phyloP scores from a whole-genome alignment of 345 rosid species.

The Psidium guajava region DNA sequence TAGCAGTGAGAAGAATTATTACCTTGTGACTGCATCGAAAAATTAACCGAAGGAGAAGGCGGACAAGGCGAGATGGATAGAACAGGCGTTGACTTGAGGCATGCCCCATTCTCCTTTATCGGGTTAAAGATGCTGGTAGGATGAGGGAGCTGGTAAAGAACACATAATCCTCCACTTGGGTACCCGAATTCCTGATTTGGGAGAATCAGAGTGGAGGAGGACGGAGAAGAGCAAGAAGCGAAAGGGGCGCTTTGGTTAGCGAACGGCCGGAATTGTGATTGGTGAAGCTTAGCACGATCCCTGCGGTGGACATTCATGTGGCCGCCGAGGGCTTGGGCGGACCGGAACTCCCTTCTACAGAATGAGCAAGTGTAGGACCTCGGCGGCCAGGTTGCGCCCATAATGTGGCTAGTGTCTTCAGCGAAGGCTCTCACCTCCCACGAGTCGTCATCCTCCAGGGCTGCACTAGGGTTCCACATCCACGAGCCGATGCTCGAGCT shows the following conservation, averaged over 20 bases:
- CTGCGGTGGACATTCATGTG: constrained; percentile 99
- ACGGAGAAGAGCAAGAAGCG: constrained; percentile 6
- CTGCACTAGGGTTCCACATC: constrained; percentile 66
- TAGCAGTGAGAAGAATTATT: constrained; percentile 3
- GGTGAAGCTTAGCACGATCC: constrained; percentile 70
- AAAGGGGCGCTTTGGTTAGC: not conserved
- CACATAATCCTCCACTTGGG: constrained; percentile 40
- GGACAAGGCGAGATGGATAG: constrained; percentile 24
- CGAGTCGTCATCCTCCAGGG: constrained; percentile 50
- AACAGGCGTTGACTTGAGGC: constrained; percentile 31
- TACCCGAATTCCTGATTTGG: constrained; percentile 32
- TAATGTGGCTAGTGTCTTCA: constrained; percentile 58
- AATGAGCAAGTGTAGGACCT: constrained; percentile 87
- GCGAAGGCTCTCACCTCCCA: constrained; percentile 94
- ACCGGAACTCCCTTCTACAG: constrained; percentile 82
- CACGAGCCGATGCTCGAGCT: constrained; percentile 11
- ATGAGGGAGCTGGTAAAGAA: constrained; percentile 64
- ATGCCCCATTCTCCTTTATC: not conserved
- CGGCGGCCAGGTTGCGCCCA: constrained; percentile 97
- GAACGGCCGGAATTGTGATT: constrained; percentile 12
- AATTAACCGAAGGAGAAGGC: not conserved
- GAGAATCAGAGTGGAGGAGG: constrained; percentile 29
- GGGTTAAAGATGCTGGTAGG: constrained; percentile 21
- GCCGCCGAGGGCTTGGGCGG: constrained; percentile 97
- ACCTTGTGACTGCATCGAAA: constrained; percentile 1